A percentile compares a stretch with the other conserved stretches of the same genome.
These are phyloP conservation scores for Malassezia furfur DNA, from an alignment of 1,284 basidiomycete genomes.

Conservation along the genomic window DNA sequence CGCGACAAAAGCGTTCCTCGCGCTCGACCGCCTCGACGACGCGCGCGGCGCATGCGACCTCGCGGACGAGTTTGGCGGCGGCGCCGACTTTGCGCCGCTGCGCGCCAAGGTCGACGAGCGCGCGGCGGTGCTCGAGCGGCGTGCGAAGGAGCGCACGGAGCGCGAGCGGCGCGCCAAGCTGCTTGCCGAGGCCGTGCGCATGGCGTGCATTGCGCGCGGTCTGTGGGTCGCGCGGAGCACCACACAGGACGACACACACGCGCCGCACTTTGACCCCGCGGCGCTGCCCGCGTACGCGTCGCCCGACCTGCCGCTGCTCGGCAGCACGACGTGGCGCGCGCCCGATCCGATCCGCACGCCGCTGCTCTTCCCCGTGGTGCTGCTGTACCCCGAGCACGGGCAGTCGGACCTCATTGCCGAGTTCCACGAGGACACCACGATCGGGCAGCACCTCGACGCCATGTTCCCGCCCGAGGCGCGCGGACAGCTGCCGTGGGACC, in stretches of 20 bases:
- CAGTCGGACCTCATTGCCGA: slow-evolving; percentile 77
- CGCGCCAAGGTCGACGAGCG: slow-evolving; percentile 22
- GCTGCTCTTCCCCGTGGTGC: slow-evolving; percentile 74
- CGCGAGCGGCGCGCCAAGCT: slow-evolving; percentile 53
- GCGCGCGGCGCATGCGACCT: slow-evolving; percentile 30
- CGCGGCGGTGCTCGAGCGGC: slow-evolving; percentile 51
- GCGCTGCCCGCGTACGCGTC: slow-evolving; percentile 32
- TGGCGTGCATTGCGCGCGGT: slow-evolving; percentile 57
- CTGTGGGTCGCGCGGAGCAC: slow-evolving; percentile 33
- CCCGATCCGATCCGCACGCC: slow-evolving; percentile 52
- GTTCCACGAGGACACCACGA: slow-evolving; percentile 75
- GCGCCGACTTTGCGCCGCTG: slow-evolving; percentile 26
- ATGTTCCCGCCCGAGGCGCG: slow-evolving; percentile 66
- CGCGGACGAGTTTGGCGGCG: slow-evolving; percentile 19
- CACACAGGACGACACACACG: slow-evolving; percentile 54
- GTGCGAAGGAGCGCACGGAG: slow-evolving; percentile 53
- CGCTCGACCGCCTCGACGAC: slow-evolving; percentile 27
- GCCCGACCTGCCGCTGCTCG: slow-evolving; percentile 24
- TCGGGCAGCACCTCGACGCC: slow-evolving; percentile 64
- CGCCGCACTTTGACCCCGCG: slow-evolving; percentile 52
- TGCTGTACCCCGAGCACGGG: slow-evolving; percentile 81
- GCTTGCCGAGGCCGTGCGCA: slow-evolving; percentile 52
- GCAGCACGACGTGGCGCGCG: slow-evolving; percentile 20
- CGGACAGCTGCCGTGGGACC: slow-evolving; percentile 67
- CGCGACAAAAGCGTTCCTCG: slow-evolving; percentile 30